A percentile compares a stretch with the other conserved stretches of the same genome.
phyloP scores from a whole-genome alignment of 1,284 basidiomycete species.

The Rugosomyces carneus region DNA sequence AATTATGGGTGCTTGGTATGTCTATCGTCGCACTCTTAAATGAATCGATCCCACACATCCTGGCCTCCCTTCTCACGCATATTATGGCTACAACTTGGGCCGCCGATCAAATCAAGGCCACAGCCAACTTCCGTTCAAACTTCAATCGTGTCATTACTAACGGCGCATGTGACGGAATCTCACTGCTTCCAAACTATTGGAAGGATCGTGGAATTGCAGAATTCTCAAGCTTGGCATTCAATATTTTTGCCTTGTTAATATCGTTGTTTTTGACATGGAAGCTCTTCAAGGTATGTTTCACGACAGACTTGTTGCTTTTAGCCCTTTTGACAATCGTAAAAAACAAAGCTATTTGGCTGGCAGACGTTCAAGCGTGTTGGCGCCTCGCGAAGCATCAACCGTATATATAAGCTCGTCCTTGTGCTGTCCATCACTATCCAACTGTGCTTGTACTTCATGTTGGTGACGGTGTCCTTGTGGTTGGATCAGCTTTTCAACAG shows the following conservation, averaged over 20 bases:
- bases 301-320: background rate
- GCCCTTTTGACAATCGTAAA: background rate
- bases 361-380: conserved; percentile 81
- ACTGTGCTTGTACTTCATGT: conserved; percentile 71
- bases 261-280: conserved; percentile 67
- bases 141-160: conserved; percentile 54
- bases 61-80: conserved; percentile 68
- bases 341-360: conserved; percentile 63
- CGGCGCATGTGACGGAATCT: conserved; percentile 51
- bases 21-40: conserved; percentile 71
- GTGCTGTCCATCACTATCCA: conserved; percentile 68
- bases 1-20: conserved; percentile 77
- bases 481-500: conserved; percentile 70
- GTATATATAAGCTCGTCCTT: conserved; percentile 67
- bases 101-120: conserved; percentile 55
- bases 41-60: conserved; percentile 74
- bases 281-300: conserved; percentile 54
- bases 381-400: conserved; percentile 67
- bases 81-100: conserved; percentile 67
- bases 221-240: conserved; percentile 59
- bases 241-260: conserved; percentile 51
- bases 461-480: conserved; percentile 64
- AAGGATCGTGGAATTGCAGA: conserved; percentile 47
- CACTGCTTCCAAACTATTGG: conserved; percentile 61
- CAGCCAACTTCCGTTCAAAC: conserved; percentile 47